Base-by-base conservation (phyloP, 2,329 filamentous ascomycete genomes). In the Cladosporium sphaerospermum region DNA sequence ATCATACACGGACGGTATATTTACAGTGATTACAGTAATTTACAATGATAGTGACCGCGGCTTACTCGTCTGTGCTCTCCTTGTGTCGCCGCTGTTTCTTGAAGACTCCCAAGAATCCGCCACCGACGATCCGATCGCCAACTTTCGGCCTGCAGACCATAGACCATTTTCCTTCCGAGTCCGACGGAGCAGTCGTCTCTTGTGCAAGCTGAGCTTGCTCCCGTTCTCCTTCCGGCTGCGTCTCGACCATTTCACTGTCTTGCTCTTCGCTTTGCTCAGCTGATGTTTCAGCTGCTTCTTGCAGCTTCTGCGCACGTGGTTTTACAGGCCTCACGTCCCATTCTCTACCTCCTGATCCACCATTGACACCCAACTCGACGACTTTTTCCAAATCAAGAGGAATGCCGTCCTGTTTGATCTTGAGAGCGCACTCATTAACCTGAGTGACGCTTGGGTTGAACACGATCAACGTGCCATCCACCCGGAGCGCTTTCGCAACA, bases 391-490 rank as follows among this genome's bases (percentile, higher is more conserved):
- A 68, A 23, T 76, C 67, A 43, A 84, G 74, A 0, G 81, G 80
- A 50, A 88, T 71, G 2, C 68, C 69, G 10, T 79, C 71, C 28
- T 76, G 69, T 54, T 77, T 77, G 32, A 83, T 78, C 37, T 73
- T 67, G 43, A 78, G 70, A 28, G 84, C 73, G 54, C 84, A 86
- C 4, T 83, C 78, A 39, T 78, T 82, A 52, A 92, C 85, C 67
- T 92, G 88, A 9, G 87, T 90, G 54, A 93, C 82, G 61, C 83
- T 88, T 0, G 88, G 88, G 58, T 82, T 83, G 71, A 90, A 93
- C 1, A 89, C 76, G 11, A 86, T 74, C 32, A 92, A 72, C 8
- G 80, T 72, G 0, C 83, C 87, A 62, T 86, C 80, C 1, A 79
- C 75, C 37, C 79, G 79, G 50, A 93, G 69, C 11, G 83, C 80